Conservation (phyloP, 2,329 filamentous ascomycete species). For the Fusarium palustre region DNA sequence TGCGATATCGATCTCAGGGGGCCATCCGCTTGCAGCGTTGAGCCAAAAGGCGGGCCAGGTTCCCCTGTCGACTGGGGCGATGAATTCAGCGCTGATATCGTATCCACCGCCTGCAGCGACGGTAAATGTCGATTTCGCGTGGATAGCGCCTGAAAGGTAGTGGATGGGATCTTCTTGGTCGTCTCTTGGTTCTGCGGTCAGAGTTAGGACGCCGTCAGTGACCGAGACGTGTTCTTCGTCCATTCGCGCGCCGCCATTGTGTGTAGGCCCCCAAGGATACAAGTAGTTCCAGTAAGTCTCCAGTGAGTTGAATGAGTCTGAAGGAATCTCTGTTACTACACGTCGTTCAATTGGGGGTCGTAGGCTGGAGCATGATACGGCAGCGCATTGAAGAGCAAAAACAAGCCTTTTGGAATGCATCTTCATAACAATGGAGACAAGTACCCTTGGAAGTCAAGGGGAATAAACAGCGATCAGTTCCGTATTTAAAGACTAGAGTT, state of each 20-base stretch:
- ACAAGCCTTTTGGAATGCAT: constrained; percentile 13
- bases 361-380: constrained; percentile 18
- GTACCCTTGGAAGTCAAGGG: rapidly evolving
- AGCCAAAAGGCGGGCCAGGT: constrained; percentile 39
- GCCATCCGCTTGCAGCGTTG: constrained; percentile 35
- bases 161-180: constrained; percentile 30
- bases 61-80: constrained; percentile 25
- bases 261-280: constrained; percentile 30
- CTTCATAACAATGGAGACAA: neutral
- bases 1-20: constrained; percentile 36
- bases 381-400: neutral
- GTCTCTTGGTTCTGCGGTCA: constrained; percentile 31
- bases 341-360: constrained; percentile 21
- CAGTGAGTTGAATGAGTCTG: constrained; percentile 25
- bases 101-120: constrained; percentile 27
- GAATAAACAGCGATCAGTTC: neutral
- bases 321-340: constrained; percentile 26
- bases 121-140: constrained; percentile 34
- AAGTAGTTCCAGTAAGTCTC: constrained; percentile 39
- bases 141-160: constrained; percentile 34
- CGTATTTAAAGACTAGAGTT: neutral
- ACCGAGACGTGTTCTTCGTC: constrained; percentile 33
- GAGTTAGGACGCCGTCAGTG: constrained; percentile 22
- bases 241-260: constrained; percentile 37
- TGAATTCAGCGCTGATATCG: constrained; percentile 33